A percentile compares a stretch with the other conserved stretches of the same genome.
Evolutionary conservation across 768 basidiomycete species (phyloP).

Genomic region (Trametes villosa): DNA sequence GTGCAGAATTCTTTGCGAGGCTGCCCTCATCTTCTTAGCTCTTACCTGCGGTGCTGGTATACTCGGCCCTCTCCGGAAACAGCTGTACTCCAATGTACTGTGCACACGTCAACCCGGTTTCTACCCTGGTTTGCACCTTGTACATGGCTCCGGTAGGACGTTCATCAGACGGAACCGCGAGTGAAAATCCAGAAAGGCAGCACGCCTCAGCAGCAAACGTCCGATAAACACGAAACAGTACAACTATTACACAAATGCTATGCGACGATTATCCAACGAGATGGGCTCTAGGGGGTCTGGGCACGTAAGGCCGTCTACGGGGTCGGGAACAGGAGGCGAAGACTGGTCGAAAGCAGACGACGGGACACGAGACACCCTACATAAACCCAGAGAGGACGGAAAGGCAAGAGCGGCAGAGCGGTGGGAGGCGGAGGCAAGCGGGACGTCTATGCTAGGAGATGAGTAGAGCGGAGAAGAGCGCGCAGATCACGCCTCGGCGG

Average conservation of each 20-base stretch:
- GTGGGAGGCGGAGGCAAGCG: neutral
- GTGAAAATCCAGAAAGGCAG: neutral
- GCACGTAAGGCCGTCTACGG: neutral
- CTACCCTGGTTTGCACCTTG: too few species aligned
- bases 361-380: constrained; percentile 7
- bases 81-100: too few species aligned
- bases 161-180: neutral
- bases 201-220: neutral
- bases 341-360: neutral
- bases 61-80: too few species aligned
- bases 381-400: constrained; percentile 1
- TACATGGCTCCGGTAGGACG: too few species aligned
- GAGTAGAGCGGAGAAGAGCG: neutral
- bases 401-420: neutral
- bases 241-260: constrained; percentile 5
- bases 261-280: constrained; percentile 14
- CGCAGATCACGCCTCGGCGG: neutral
- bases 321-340: too few species aligned
- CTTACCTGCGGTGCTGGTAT: too few species aligned
- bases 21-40: too few species aligned
- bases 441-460: neutral
- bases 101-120: too few species aligned
- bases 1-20: too few species aligned
- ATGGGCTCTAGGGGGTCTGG: constrained; percentile 11
- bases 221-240: neutral